Base-by-base conservation (phyloP, 2,329 filamentous ascomycete species). In the Penicillium sp. region DNA sequence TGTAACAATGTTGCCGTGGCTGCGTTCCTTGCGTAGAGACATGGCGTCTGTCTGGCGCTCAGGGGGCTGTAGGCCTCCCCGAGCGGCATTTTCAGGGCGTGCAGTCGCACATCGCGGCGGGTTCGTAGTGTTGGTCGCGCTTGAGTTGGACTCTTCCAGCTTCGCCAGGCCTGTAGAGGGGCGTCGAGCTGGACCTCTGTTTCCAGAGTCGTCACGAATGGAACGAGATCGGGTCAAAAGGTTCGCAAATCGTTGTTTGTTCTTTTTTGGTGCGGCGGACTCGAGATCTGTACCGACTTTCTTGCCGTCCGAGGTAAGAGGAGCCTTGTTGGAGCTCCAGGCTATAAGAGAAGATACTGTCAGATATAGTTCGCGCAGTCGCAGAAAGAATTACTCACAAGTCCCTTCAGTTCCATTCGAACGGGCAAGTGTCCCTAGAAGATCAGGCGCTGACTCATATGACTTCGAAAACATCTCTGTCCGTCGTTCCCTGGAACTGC, bases 31-130 rank as follows among this genome's bases (percentile, higher is more conserved):
- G 40, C 64, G 56, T 52, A 64, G 50, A 49, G 75, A 68, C 22
- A 50, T 49, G 28, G 57, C 50, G 36, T 66, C 70, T 38, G 58
- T 55, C 41, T 75, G 72, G 22, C 88, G 82, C 66, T 95, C 89
- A 54, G 83, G 82, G 3, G 47, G 78, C 69, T 19, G 78, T 77
- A 27, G 86, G 81, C 54, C 69, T 71, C 75, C 88, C 84, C 73
- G 86, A 60, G 85, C 83, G 3, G 83, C 78, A 58, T 84, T 80
- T 49, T 90, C 88, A 59, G 82, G 80, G 31, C 82, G 79, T 29
- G 83, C 68, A 1, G 86, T 82, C 9, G 87, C 81, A 1, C 84
- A 84, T 64, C 79, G 84, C 44, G 83, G 72, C 13, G 77, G 73
- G 25, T 72, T 70, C 9, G 69, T 69, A 29, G 71, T 65, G 25